phyloP scores from a whole-genome alignment of 441 rosid species.

The Erodium trifolium region DNA sequence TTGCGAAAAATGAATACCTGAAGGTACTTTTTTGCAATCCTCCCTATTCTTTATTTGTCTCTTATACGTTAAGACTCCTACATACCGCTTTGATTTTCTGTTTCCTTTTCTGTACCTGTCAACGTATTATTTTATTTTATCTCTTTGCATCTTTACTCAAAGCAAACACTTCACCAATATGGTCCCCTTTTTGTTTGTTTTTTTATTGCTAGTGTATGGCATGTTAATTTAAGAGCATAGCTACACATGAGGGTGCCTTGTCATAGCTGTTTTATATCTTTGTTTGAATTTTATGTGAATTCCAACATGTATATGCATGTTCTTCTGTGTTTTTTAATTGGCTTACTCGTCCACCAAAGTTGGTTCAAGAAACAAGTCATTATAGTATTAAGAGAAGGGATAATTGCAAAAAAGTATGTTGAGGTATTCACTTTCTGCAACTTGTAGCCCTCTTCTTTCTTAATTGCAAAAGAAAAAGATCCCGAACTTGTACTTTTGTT shows the following conservation, averaged over 20 bases:
- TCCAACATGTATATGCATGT: not conserved
- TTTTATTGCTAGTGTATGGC: not conserved
- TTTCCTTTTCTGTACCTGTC: not conserved
- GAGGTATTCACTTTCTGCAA: too few relatives aligned
- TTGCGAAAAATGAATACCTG: too few relatives aligned
- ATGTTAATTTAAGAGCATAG: not conserved
- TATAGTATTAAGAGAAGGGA: too few relatives aligned
- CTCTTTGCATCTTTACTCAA: not conserved
- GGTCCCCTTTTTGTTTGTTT: not conserved
- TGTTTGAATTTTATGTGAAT: not conserved
- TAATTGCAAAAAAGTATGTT: too few relatives aligned
- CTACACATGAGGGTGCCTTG: slow-evolving; percentile 3
- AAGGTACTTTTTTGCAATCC: too few relatives aligned
- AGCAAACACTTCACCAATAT: not conserved
- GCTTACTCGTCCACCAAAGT: too few relatives aligned
- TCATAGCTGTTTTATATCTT: not conserved
- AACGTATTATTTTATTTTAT: not conserved
- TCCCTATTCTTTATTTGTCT: not conserved
- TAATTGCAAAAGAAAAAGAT: too few relatives aligned
- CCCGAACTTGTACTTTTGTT: too few relatives aligned
- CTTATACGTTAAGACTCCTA: not conserved
- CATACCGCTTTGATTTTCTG: not conserved
- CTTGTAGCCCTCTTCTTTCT: too few relatives aligned
- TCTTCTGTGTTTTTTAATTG: not conserved
- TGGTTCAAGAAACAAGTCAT: too few relatives aligned